Evolutionary conservation across 108 stramenopile genomes (phyloP).

Genomic region (Pinguiococcus pyrenoidosus): DNA sequence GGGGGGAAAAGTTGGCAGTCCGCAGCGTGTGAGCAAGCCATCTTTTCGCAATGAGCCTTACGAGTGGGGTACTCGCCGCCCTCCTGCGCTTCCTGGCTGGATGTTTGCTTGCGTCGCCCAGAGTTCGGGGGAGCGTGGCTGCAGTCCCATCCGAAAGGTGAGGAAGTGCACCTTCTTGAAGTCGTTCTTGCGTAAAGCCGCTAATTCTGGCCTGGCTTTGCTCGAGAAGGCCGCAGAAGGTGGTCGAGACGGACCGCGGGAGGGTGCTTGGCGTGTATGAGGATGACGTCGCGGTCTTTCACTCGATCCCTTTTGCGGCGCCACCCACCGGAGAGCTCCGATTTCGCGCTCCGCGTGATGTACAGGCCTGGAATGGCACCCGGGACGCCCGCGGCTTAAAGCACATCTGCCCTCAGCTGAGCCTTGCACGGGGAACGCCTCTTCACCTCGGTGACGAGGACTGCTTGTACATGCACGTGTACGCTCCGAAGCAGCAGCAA

Average conservation of each 20-base stretch:
- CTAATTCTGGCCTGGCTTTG: too few relatives aligned
- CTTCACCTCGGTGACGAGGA: neutral
- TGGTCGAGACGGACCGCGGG: neutral
- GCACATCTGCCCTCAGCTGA: conserved; percentile 1
- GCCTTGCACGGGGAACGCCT: neutral
- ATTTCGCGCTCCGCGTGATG: neutral
- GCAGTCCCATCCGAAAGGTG: too few relatives aligned
- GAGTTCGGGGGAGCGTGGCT: too few relatives aligned
- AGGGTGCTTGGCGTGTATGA: neutral
- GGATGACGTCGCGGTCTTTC: neutral
- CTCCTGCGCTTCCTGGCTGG: too few relatives aligned
- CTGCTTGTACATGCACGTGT: conserved; percentile 5
- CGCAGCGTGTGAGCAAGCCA: too few relatives aligned
- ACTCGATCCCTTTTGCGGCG: neutral
- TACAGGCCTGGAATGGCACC: neutral
- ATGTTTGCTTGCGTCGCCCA: too few relatives aligned
- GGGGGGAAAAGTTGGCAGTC: too few relatives aligned
- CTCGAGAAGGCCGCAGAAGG: too few relatives aligned
- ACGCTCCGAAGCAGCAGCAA: neutral
- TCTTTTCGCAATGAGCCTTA: too few relatives aligned
- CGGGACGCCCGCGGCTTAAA: neutral
- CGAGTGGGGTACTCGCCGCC: too few relatives aligned
- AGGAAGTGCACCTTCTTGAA: too few relatives aligned
- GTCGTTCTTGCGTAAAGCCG: too few relatives aligned
- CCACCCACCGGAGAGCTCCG: neutral